Conservation (phyloP, 257 asterid species). For the Asclepias syriaca region DNA sequence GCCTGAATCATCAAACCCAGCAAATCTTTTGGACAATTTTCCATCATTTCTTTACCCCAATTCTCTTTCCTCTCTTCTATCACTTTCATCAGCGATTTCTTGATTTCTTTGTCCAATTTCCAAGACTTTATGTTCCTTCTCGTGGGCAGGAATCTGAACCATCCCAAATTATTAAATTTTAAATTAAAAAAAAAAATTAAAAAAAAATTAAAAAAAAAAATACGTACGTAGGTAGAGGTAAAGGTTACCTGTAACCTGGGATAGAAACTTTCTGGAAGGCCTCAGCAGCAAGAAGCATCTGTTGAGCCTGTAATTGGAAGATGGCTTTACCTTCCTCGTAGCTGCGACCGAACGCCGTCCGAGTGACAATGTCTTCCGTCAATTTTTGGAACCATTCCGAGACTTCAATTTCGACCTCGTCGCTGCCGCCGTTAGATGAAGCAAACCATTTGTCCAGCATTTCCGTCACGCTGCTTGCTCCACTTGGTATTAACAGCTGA, state of each 20-base stretch:
- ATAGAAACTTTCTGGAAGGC: slow-evolving; percentile 40
- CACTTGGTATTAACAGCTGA: slow-evolving; percentile 37
- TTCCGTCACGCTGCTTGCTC: slow-evolving; percentile 36
- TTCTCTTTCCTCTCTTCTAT: slow-evolving; percentile 33
- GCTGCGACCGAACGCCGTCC: slow-evolving; percentile 37
- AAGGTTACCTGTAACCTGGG: slow-evolving; percentile 40
- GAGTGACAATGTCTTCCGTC: slow-evolving; percentile 42
- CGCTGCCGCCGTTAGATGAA: slow-evolving; percentile 8
- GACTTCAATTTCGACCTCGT: slow-evolving; percentile 42
- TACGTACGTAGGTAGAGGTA: too few relatives aligned
- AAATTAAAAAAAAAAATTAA: too few relatives aligned
- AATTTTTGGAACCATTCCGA: slow-evolving; percentile 38
- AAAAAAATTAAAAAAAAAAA: too few relatives aligned
- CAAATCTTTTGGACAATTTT: slow-evolving; percentile 37
- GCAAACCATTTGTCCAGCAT: slow-evolving; percentile 38
- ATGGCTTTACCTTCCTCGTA: slow-evolving; percentile 43
- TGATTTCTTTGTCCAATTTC: slow-evolving; percentile 47
- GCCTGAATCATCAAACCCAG: slow-evolving; percentile 46
- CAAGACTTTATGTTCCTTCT: slow-evolving; percentile 42
- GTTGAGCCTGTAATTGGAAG: slow-evolving; percentile 37
- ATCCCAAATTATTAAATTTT: too few relatives aligned
- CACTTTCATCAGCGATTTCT: slow-evolving; percentile 36
- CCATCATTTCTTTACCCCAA: slow-evolving; percentile 32
- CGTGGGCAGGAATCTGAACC: slow-evolving; percentile 39
- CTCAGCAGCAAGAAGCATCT: slow-evolving; percentile 37